These are phyloP conservation scores for Amanita molliuscula DNA, from an alignment of 768 basidiomycete genomes.

Conservation along the genomic window DNA sequence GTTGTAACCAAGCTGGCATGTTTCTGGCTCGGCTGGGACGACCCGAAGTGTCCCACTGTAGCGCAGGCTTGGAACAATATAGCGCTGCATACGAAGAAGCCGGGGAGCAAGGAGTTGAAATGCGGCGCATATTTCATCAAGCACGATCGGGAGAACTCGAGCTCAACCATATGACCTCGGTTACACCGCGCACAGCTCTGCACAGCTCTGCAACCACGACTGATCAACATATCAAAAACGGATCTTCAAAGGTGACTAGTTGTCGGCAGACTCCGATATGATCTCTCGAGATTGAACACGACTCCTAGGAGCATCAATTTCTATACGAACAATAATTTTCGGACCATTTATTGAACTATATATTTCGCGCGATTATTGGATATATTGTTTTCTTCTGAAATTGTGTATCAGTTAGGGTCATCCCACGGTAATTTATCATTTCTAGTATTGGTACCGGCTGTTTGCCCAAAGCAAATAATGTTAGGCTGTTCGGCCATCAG, in stretches of 20 bases:
- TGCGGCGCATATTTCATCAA: slow-evolving; percentile 42
- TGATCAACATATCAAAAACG: slow-evolving; percentile 19
- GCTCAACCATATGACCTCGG: slow-evolving; percentile 37
- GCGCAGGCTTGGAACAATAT: slow-evolving; percentile 81
- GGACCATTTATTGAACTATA: neutral
- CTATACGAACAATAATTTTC: neutral
- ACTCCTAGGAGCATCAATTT: neutral
- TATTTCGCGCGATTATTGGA: neutral
- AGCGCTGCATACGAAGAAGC: slow-evolving; percentile 83
- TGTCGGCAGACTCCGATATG: neutral
- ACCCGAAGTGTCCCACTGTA: slow-evolving; percentile 74
- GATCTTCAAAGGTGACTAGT: slow-evolving; percentile 17
- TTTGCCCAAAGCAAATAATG: neutral
- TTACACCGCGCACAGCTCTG: slow-evolving; percentile 24
- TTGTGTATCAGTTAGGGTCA: slow-evolving; percentile 4
- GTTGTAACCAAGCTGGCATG: slow-evolving; percentile 75
- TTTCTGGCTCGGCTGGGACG: slow-evolving; percentile 77
- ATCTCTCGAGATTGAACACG: neutral
- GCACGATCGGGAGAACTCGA: slow-evolving; percentile 32
- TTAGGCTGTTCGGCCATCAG: neutral
- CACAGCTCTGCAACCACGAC: slow-evolving; percentile 18
- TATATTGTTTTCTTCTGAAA: neutral
- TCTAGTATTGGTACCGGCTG: slow-evolving; percentile 1
- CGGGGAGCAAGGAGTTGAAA: slow-evolving; percentile 63
- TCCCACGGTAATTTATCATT: neutral